Conservation (phyloP, 163 green algal species). For the Chloromonas sp. region DNA sequence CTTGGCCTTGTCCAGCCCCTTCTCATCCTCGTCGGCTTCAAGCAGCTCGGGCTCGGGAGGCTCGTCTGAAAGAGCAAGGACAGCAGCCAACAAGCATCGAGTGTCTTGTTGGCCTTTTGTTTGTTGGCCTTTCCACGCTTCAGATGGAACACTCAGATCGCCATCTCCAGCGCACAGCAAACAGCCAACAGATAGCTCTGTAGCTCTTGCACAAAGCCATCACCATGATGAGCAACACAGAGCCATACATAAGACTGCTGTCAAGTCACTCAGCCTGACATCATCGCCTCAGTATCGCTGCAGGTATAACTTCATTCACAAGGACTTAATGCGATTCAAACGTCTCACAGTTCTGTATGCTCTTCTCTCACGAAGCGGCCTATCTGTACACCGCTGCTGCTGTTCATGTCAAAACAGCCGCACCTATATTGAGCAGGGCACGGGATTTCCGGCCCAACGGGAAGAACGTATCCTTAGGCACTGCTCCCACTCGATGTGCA, state of each 20-base stretch:
- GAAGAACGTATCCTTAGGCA: constrained; percentile 44
- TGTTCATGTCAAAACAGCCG: background rate
- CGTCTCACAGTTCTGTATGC: too few relatives aligned
- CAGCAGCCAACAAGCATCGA: background rate
- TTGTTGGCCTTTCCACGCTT: background rate
- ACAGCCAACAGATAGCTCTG: background rate
- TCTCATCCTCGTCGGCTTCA: constrained; percentile 35
- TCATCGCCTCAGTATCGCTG: too few relatives aligned
- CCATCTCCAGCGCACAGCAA: background rate
- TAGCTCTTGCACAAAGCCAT: background rate
- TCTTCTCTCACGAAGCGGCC: too few relatives aligned
- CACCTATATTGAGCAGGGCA: constrained; percentile 9
- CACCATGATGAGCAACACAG: background rate
- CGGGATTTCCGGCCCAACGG: constrained; percentile 26
- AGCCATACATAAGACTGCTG: background rate
- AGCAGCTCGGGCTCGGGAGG: background rate
- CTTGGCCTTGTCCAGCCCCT: constrained; percentile 15
- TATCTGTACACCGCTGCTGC: too few relatives aligned
- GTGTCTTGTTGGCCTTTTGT: background rate
- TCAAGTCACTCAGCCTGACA: too few relatives aligned
- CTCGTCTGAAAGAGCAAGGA: background rate
- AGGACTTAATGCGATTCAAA: too few relatives aligned
- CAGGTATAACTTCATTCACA: too few relatives aligned
- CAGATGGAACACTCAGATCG: background rate
- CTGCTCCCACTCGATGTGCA: constrained; percentile 29